Evolutionary conservation across 2,329 filamentous ascomycete genomes (phyloP), one percentile per base, ranked within the genome.

Genomic region (Phoma sp.): DNA sequence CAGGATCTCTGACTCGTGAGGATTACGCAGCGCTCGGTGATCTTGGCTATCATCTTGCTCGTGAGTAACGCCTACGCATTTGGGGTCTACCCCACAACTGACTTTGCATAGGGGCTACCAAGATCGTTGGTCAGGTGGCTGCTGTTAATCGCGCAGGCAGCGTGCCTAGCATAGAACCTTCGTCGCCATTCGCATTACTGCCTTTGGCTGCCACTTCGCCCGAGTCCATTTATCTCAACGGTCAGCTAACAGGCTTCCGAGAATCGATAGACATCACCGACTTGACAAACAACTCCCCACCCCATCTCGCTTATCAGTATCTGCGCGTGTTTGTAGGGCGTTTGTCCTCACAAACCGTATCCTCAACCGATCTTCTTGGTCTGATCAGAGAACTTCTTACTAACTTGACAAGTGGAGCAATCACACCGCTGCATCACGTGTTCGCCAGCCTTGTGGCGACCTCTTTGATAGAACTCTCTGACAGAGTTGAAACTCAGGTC

Each of bases 241-340:
- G 66, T 1, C 64, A 69, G 29, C 54, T 76, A 7, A 63, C 65
- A 31, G 64, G 68, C 38, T 69, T 71, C 43, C 64, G 66, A 24
- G 70, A 75, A 47, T 74, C 68, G 3, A 66, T 73, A 17, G 69
- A 71, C 9, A 60, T 70, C 17, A 70, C 63, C 27, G 65, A 65
- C 25, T 45, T 75, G 22, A 62, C 65, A 0, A 58, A 39, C 27
- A 73, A 67, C 43, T 69, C 71, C 4, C 64, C 70, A 22, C 71
- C 73, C 10, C 62, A 73, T 17, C 61, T 76, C n/a, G 69, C 71
- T 15, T 67, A 69, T 44, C 73, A 73, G n/a, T 74, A 75, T 52
- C 60, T 75, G 10, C 70, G 68, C 25, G 58, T 76, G 5, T 66
- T 74, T 13, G 69, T 71, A 17, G 67, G 72, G 25, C 66, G 73